Evolutionary conservation across 306 rosid genomes (phyloP).

Genomic region (Sechiopsis laciniata): DNA sequence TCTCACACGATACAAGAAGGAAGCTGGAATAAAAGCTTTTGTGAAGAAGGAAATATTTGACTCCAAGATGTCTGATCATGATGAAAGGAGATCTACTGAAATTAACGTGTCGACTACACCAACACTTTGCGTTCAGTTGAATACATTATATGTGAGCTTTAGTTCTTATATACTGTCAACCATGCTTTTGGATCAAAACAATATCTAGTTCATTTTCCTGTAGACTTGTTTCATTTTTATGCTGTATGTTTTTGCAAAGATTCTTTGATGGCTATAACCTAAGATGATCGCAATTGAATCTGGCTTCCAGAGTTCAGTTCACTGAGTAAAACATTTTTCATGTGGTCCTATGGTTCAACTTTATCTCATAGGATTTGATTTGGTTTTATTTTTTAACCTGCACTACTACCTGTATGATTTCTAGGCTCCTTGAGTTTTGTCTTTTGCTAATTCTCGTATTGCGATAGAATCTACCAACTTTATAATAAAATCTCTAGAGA

Average conservation of each 20-base stretch:
- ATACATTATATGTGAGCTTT: conserved; percentile 83
- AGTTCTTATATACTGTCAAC: conserved; percentile 4
- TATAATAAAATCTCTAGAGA: no score
- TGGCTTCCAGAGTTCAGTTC: neutral
- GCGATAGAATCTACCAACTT: no score
- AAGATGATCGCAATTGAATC: neutral
- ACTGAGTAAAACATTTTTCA: neutral
- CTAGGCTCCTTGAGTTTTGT: neutral
- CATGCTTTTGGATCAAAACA: neutral
- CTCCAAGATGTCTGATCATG: conserved; percentile 72
- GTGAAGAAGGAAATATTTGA: conserved; percentile 95
- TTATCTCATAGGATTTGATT: neutral
- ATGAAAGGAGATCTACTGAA: conserved; percentile 66
- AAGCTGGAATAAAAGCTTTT: conserved; percentile 93
- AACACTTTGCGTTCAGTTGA: conserved; percentile 83
- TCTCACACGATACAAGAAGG: conserved; percentile 84
- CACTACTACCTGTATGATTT: neutral
- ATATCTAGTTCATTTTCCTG: conserved; percentile 2
- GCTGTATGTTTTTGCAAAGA: neutral
- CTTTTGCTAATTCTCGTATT: neutral
- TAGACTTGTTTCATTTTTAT: neutral
- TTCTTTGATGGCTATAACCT: neutral
- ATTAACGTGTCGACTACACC: conserved; percentile 67
- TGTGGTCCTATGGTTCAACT: neutral
- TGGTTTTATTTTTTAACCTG: neutral